These are phyloP conservation scores for Rozella allomycis DNA, from an alignment of 371 early-diverging fungal species.

Conservation along the genomic window DNA sequence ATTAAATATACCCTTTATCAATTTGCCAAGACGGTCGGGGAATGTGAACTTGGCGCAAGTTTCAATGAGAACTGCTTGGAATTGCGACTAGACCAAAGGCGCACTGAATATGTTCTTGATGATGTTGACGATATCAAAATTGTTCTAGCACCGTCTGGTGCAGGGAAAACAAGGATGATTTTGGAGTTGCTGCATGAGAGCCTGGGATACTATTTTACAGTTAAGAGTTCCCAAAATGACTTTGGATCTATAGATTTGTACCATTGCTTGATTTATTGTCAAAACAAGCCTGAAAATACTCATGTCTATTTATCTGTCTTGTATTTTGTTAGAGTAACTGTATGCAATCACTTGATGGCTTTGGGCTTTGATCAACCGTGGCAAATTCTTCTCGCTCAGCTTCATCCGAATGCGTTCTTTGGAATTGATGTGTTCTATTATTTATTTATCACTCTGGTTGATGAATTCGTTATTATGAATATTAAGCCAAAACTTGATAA, in stretches of 20 bases:
- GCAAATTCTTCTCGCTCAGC: slow-evolving; percentile 10
- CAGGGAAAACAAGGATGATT: slow-evolving; percentile 8
- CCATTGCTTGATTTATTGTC: slow-evolving; percentile 3
- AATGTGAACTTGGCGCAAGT: slow-evolving; percentile 3
- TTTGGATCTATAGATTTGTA: slow-evolving; percentile 7
- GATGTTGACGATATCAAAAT: slow-evolving; percentile 6
- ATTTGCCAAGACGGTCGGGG: too few relatives aligned
- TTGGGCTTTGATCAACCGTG: slow-evolving; percentile 4
- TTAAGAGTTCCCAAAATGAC: slow-evolving; percentile 2
- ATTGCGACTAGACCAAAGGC: slow-evolving; percentile 8
- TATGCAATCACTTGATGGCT: slow-evolving; percentile 6
- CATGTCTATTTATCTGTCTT: slow-evolving; percentile 2
- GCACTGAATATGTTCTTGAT: slow-evolving; percentile 4
- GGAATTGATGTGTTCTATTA: slow-evolving; percentile 6
- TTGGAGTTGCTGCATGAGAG: slow-evolving; percentile 7
- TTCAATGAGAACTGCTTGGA: slow-evolving; percentile 9
- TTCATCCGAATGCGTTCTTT: slow-evolving; percentile 9
- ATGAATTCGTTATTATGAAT: slow-evolving; percentile 1
- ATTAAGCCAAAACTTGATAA: too few relatives aligned
- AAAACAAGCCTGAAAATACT: not conserved
- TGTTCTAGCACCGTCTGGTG: slow-evolving; percentile 6
- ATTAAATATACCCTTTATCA: too few relatives aligned
- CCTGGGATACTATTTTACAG: slow-evolving; percentile 8
- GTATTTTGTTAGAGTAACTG: slow-evolving; percentile 9
- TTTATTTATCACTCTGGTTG: slow-evolving; percentile 2